Base-by-base conservation (phyloP, 2,329 filamentous ascomycete genomes). In the Fusarium aywerte region DNA sequence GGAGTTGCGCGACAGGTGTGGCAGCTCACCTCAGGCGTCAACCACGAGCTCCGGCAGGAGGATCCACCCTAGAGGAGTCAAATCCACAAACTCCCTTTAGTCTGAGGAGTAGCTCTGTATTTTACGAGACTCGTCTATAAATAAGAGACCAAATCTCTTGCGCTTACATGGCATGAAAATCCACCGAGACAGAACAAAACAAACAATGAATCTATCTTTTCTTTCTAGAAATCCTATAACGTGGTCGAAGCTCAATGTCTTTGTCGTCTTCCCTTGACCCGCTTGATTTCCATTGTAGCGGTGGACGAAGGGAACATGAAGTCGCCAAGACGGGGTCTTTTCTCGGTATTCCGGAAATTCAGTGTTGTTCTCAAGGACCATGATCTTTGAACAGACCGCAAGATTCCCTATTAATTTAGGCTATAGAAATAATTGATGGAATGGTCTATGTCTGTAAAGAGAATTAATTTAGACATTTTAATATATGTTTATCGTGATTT, bases 1-100 rank as follows among this genome's bases (percentile, higher is more conserved):
- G 38, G n/a, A 42, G 38, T 52, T 36, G 21, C 49, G 49, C 49
- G 29, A 43, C 4, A 43, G 16, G 49, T 47, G 18, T 47, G 43
- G 43, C 13, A 33, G 43, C 43, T 47, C 36, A n/a, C n/a, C n/a
- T n/a, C n/a, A n/a, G n/a, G n/a, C n/a, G n/a, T n/a, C n/a, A 25
- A 25, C 5, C 25, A 27, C 25, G 2, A 7, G 10, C 25, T 27
- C 3, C n/a, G 10, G n/a, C 16, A 35, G 5, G n/a, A 11, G 10
- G 32, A 6, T 35, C 2, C 25, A 9, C 25, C n/a, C n/a, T 11
- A n/a, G 6, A 35, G 8, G 11, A 35, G n/a, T n/a, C 5, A 6
- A 18, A 11, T 18, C 9, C 13, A 11, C 9, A 35, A 35, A 35
- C 1, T 1, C 5, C n/a, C 9, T n/a, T n/a, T n/a, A n/a, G n/a